Conservation (phyloP, 2,329 filamentous ascomycete genomes). For the Rhinocladiella mackenziei region DNA sequence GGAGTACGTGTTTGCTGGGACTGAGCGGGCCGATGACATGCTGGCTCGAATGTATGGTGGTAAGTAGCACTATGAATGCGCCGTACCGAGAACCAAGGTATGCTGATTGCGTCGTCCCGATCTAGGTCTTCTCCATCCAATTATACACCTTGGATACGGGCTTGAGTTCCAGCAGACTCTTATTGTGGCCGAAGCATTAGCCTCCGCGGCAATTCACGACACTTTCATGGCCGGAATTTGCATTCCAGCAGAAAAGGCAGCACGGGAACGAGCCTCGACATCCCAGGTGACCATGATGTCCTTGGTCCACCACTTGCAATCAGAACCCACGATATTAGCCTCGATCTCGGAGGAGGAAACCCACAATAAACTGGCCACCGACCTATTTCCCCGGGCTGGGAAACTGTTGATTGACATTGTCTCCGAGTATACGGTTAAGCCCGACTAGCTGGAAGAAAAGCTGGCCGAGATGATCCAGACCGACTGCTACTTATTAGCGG, state of each 20-base stretch:
- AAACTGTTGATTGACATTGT: neutral
- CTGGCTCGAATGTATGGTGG: constrained; percentile 65
- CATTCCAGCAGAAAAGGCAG: constrained; percentile 48
- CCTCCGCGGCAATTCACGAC: constrained; percentile 66
- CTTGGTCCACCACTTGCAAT: constrained; percentile 55
- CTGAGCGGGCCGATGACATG: constrained; percentile 64
- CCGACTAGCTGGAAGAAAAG: neutral
- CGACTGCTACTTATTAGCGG: constrained; percentile 52
- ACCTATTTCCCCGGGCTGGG: too few species aligned
- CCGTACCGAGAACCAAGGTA: neutral
- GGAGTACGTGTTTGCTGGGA: constrained; percentile 62
- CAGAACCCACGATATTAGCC: neutral
- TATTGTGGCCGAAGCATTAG: constrained; percentile 69
- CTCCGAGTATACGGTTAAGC: neutral
- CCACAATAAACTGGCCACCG: constrained; percentile 51
- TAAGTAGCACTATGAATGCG: neutral
- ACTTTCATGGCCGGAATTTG: constrained; percentile 10
- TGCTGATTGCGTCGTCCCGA: too few species aligned
- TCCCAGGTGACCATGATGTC: constrained; percentile 15
- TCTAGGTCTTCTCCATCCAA: constrained; percentile 61
- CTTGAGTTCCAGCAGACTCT: constrained; percentile 72
- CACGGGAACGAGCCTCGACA: constrained; percentile 32
- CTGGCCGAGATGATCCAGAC: constrained; percentile 31
- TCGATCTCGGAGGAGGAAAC: neutral
- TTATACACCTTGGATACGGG: constrained; percentile 67